Evolutionary conservation across 306 rosid genomes (phyloP).

Genomic region (Geum urbanum): DNA sequence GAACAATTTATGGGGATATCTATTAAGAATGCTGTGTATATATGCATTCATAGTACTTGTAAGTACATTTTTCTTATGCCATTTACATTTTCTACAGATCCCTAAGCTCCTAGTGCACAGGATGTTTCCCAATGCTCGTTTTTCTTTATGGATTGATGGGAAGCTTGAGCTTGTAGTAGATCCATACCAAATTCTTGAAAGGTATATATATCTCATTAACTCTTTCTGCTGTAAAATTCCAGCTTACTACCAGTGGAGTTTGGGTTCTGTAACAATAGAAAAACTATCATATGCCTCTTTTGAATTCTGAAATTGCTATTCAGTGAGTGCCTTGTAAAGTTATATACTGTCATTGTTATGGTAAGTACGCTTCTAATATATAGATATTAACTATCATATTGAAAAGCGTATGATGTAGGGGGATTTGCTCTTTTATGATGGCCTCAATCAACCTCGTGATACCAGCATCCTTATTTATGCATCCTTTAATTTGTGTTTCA

Average conservation of each 20-base stretch:
- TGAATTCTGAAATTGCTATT: neutral
- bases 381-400: neutral
- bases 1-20: neutral
- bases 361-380: neutral
- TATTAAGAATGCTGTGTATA: neutral
- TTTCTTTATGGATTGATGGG: slow-evolving; percentile 89
- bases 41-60: slow-evolving; percentile 8
- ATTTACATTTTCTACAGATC: slow-evolving; percentile 49
- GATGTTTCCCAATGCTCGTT: slow-evolving; percentile 83
- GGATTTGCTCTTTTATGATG: slow-evolving; percentile 14
- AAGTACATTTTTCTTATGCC: slow-evolving; percentile 20
- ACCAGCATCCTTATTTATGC: slow-evolving; percentile 3
- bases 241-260: neutral
- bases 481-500: slow-evolving; percentile 22
- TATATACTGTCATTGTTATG: no score
- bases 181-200: slow-evolving; percentile 86
- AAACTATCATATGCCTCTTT: neutral
- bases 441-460: neutral
- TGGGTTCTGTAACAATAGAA: neutral
- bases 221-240: neutral
- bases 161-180: slow-evolving; percentile 90
- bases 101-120: slow-evolving; percentile 93
- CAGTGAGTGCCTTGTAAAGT: neutral
- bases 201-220: slow-evolving; percentile 37
- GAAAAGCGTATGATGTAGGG: neutral